Evolutionary conservation across 768 basidiomycete genomes (phyloP).

Genomic region (Leccinum obscurum): DNA sequence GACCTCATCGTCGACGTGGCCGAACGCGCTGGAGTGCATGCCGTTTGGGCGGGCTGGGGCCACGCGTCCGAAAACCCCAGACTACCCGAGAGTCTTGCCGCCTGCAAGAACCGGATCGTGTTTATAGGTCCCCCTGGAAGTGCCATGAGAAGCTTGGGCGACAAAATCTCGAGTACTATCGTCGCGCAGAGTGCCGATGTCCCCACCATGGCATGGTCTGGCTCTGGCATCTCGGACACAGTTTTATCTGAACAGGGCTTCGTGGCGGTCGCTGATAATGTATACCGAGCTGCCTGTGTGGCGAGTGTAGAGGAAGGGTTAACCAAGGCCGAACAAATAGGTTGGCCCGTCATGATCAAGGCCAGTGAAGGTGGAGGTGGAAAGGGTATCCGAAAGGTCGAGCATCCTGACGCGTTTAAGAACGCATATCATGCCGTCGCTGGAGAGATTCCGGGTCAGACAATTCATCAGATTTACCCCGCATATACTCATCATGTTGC

Average conservation of each 20-base stretch:
- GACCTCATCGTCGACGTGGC: slow-evolving; percentile 98
- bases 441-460: slow-evolving; percentile 92
- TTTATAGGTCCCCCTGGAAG: slow-evolving; percentile 99
- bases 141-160: slow-evolving; percentile 98
- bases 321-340: slow-evolving; percentile 79
- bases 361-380: slow-evolving; percentile 99
- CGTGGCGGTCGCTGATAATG: slow-evolving; percentile 91
- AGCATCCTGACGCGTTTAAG: slow-evolving; percentile 82
- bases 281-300: slow-evolving; percentile 87
- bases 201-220: slow-evolving; percentile 99
- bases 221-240: slow-evolving; percentile 90
- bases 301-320: slow-evolving; percentile 86
- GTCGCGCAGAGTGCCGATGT: slow-evolving; percentile 96
- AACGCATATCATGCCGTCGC: slow-evolving; percentile 92
- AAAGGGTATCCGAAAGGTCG: slow-evolving; percentile 97
- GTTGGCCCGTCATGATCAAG: slow-evolving; percentile 99
- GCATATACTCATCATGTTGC: slow-evolving; percentile 11
- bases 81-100: slow-evolving; percentile 88
- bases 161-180: slow-evolving; percentile 99
- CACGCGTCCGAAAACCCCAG: slow-evolving; percentile 99
- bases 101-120: slow-evolving; percentile 93
- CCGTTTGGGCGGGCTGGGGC: slow-evolving; percentile 99
- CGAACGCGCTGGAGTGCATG: slow-evolving; percentile 95
- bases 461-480: not conserved
- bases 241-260: slow-evolving; percentile 81